phyloP scores from a whole-genome alignment of 257 asterid genomes.

The Lycium barbarum region DNA sequence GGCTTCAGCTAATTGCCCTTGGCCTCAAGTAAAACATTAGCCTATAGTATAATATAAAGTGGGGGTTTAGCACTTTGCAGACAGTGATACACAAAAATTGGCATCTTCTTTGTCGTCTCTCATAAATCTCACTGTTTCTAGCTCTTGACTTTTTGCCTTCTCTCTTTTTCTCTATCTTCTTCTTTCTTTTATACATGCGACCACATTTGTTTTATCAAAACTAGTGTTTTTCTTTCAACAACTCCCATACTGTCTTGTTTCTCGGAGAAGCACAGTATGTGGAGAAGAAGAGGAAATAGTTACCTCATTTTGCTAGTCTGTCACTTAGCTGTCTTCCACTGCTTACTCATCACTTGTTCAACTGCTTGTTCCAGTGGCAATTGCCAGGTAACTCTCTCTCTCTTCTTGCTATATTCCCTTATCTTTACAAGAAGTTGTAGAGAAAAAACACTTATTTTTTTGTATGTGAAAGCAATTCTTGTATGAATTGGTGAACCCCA shows the following conservation, averaged over 20 bases:
- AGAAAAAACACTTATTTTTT: background rate
- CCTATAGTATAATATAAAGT: background rate
- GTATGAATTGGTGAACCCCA: slow-evolving; percentile 12
- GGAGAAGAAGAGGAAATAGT: slow-evolving; percentile 37
- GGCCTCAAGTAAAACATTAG: background rate
- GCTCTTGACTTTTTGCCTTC: slow-evolving; percentile 17
- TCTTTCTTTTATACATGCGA: slow-evolving; percentile 15
- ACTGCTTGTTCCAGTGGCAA: slow-evolving; percentile 68
- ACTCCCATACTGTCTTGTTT: slow-evolving; percentile 47
- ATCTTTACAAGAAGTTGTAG: background rate
- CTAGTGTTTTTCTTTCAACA: slow-evolving; percentile 24
- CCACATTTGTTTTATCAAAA: background rate
- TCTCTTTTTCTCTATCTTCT: slow-evolving; percentile 22
- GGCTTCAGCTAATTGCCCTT: background rate
- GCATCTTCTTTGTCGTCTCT: slow-evolving; percentile 33
- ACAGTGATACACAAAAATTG: slow-evolving; percentile 33
- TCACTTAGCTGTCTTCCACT: slow-evolving; percentile 38
- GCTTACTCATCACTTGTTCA: slow-evolving; percentile 40
- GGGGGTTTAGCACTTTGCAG: slow-evolving; percentile 11
- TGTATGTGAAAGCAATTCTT: background rate
- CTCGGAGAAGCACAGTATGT: slow-evolving; percentile 43
- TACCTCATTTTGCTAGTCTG: slow-evolving; percentile 30
- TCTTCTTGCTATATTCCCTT: background rate
- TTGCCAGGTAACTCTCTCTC: slow-evolving; percentile 66
- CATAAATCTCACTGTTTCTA: slow-evolving; percentile 10